These are phyloP conservation scores for Colletotrichum siamense DNA, from an alignment of 2,329 filamentous ascomycete species.

Conservation along the genomic window DNA sequence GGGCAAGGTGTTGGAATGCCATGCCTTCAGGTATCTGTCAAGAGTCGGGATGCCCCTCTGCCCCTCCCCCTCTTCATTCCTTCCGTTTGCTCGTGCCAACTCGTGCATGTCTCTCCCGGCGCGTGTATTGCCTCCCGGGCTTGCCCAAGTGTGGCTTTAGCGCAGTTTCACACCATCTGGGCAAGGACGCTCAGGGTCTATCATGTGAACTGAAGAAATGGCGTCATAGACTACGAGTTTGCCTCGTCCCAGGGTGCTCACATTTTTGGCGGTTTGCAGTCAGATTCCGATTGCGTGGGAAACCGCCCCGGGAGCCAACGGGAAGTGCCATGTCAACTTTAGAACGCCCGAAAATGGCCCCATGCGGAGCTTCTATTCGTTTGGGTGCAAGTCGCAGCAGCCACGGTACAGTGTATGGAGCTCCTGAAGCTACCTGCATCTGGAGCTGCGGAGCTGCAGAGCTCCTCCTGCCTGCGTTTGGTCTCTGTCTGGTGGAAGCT, in stretches of 20 bases:
- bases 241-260: neutral
- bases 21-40: neutral
- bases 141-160: conserved; percentile 11
- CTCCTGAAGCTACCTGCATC: neutral
- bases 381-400: conserved; percentile 8
- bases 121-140: conserved; percentile 1
- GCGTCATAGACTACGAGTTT: conserved; percentile 17
- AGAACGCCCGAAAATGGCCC: conserved; percentile 1
- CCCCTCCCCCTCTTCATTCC: conserved; percentile 10
- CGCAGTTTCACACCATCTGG: conserved; percentile 21
- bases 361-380: neutral
- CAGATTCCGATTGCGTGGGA: neutral
- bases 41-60: neutral
- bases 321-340: conserved; percentile 1
- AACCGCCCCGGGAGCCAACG: neutral
- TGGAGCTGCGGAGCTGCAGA: neutral
- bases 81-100: neutral
- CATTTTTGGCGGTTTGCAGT: neutral
- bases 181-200: conserved; percentile 21
- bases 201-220: conserved; percentile 22
- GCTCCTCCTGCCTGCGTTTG: neutral
- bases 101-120: conserved; percentile 4
- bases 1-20: neutral
- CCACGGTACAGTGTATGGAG: neutral
- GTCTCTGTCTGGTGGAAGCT: neutral